phyloP scores from a whole-genome alignment of 345 rosid genomes.

The Salix arbutifolia region DNA sequence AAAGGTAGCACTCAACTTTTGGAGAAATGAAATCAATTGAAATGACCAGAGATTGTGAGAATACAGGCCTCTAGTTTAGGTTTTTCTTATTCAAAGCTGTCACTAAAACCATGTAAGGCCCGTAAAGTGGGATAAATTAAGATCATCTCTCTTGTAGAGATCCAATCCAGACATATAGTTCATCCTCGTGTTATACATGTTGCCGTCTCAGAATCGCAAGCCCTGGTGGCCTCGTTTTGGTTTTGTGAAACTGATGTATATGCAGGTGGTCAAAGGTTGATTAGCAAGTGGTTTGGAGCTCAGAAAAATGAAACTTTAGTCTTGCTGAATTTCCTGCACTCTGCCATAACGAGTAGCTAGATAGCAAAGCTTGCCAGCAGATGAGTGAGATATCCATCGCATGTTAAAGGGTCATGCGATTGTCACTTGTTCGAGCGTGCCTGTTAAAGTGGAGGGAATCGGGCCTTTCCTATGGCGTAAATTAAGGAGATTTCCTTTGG shows the following conservation, averaged over 20 bases:
- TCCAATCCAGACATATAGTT: background rate
- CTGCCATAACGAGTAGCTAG: slow-evolving; percentile 14
- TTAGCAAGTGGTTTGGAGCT: background rate
- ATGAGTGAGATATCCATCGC: slow-evolving; percentile 19
- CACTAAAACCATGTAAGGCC: background rate
- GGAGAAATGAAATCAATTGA: background rate
- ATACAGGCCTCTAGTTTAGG: background rate
- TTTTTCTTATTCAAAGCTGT: background rate
- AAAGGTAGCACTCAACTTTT: background rate
- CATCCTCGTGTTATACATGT: background rate
- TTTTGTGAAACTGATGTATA: slow-evolving; percentile 5
- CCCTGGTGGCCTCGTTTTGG: background rate
- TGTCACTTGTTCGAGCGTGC: slow-evolving; percentile 20
- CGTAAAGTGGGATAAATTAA: background rate
- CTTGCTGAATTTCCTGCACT: slow-evolving; percentile 9
- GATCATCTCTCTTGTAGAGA: background rate
- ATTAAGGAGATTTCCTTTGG: slow-evolving; percentile 7
- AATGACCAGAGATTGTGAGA: background rate
- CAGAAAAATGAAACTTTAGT: slow-evolving; percentile 1
- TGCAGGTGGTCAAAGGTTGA: background rate
- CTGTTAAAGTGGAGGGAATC: slow-evolving; percentile 16
- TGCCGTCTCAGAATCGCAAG: background rate
- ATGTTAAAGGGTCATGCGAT: slow-evolving; percentile 28
- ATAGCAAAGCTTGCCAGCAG: slow-evolving; percentile 10
- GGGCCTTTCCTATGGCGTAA: slow-evolving; percentile 29